Conservation (phyloP, 805 yeast genomes). For the Hanseniaspora nectarophila region DNA sequence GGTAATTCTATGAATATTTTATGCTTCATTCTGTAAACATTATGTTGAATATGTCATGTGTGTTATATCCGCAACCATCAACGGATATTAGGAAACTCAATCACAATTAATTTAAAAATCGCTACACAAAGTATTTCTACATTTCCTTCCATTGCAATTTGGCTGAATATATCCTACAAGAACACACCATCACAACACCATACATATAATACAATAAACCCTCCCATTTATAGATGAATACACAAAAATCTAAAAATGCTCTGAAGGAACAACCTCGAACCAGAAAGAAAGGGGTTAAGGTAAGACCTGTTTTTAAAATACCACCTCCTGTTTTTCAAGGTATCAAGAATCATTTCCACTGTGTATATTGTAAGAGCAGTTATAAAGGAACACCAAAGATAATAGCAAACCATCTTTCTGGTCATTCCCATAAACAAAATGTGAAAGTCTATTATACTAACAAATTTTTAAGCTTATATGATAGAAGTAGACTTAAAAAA, state of each 20-base stretch:
- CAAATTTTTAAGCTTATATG: conserved; percentile 4
- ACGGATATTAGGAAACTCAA: too few relatives aligned
- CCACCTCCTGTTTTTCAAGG: conserved; percentile 13
- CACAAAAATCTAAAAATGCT: not conserved
- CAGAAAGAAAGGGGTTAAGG: not conserved
- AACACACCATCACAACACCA: not conserved
- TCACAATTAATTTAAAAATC: too few relatives aligned
- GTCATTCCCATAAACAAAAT: conserved; percentile 13
- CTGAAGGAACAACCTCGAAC: not conserved
- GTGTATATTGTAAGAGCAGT: conserved; percentile 8
- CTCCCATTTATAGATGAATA: too few relatives aligned
- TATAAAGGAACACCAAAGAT: conserved; percentile 10
- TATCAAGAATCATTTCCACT: conserved; percentile 1
- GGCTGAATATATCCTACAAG: too few relatives aligned
- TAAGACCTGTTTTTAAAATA: conserved; percentile 7
- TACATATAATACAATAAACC: too few relatives aligned
- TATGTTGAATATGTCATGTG: too few relatives aligned
- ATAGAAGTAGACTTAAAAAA: conserved; percentile 4
- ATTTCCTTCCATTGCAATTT: too few relatives aligned
- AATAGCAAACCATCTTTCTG: conserved; percentile 4
- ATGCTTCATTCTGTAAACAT: too few relatives aligned
- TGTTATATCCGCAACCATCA: not conserved
- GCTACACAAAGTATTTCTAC: too few relatives aligned
- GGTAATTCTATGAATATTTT: too few relatives aligned
- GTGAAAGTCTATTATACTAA: conserved; percentile 10